Base-by-base conservation (phyloP, 2,329 filamentous ascomycete genomes). In the Hypoxylon sp. region DNA sequence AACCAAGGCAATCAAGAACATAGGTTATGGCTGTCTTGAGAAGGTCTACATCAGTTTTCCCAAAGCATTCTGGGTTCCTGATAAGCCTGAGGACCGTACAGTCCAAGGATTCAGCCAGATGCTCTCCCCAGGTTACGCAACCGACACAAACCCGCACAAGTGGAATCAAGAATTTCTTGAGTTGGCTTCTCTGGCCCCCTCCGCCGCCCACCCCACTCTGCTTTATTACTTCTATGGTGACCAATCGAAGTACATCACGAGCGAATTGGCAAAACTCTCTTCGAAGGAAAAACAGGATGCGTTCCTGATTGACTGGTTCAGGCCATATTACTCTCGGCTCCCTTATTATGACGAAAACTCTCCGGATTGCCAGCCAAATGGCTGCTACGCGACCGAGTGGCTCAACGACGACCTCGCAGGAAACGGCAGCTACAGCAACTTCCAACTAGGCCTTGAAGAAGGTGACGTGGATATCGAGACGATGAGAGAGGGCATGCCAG, bases 161-260 rank as follows among this genome's bases (percentile, higher is more conserved):
- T 94, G 90, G 89, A 83, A 85, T 55, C 88, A 90, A 69, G 87
- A 93, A 72, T 81, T 84, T 43, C 78, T 95, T 50, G 91, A 93
- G 50, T 80, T 96, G 15, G 86, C 88, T 30, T 83, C 86, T 2
- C 77, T 95, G 2, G 78, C 82, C 0, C 61, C 66, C 0, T 64
- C 73, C 1, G 77, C 75, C 40, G 79, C 86, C 0, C 91, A 96
- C 52, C 88, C 91, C 5, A 95, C 90, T 0, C 78, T 96, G 3
- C 81, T 96, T 17, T 96, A 96, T 78, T 96, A 91, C 74, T 86
- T 79, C 25, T 87, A 84, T 63, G 88, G 88, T 26, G 79, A 78
- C 13, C 82, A 85, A 66, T 84, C 82, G 1, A 69, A 70, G 6
- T 75, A 80, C 61, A 68, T 88, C 34, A 83, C 80, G 0, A 69